Conservation (phyloP, 208 protist genomes). For the Wallacemonas rigidus region DNA sequence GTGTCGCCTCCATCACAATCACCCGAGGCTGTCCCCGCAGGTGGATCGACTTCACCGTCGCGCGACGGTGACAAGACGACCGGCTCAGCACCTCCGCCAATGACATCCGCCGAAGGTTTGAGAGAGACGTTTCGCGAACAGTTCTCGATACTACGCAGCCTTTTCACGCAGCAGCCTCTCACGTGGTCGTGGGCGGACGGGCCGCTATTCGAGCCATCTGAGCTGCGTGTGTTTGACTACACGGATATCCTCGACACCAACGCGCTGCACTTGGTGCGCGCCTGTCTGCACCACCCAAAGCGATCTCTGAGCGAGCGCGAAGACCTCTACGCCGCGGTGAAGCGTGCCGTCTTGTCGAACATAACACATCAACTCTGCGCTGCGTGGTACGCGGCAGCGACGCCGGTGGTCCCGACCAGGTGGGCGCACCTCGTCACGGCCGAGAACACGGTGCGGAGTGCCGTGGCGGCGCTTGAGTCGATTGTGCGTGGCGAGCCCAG, state of each 20-base stretch:
- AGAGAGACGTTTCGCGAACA: conserved; percentile 37
- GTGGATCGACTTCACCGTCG: too few species aligned
- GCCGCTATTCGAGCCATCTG: conserved; percentile 39
- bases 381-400: conserved; percentile 16
- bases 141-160: conserved; percentile 36
- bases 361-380: conserved; percentile 31
- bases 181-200: conserved; percentile 24
- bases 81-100: not conserved
- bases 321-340: conserved; percentile 49
- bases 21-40: not conserved
- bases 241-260: conserved; percentile 43
- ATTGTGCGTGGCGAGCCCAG: conserved; percentile 55
- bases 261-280: conserved; percentile 35
- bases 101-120: conserved; percentile 13
- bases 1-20: conserved; percentile 33
- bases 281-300: conserved; percentile 44
- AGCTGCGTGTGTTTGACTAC: conserved; percentile 62
- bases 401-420: not conserved
- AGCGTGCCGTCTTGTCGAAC: conserved; percentile 39
- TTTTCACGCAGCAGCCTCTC: conserved; percentile 43
- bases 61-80: too few species aligned
- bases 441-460: conserved; percentile 58
- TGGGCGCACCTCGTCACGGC: conserved; percentile 59
- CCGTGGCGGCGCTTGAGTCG: conserved; percentile 47
- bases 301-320: conserved; percentile 62